A percentile compares a stretch with the other conserved stretches of the same genome.
Conservation (phyloP, 1,284 basidiomycete genomes). For the Exobasidium rhododendri region DNA sequence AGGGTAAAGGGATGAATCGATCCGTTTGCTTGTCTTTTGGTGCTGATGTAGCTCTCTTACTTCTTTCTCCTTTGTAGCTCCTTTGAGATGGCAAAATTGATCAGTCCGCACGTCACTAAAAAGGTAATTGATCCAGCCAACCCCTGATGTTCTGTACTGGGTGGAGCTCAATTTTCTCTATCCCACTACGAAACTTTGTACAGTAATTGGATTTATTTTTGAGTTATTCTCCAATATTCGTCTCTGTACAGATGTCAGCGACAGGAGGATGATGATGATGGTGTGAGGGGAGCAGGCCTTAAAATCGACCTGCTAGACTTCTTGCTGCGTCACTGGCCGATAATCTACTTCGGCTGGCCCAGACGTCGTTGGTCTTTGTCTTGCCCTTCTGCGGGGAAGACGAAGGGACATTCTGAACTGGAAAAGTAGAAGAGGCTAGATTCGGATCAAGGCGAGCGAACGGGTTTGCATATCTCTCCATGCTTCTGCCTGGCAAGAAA, state of each 20-base stretch:
- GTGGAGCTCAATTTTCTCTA: too few species aligned
- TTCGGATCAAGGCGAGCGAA: constrained; percentile 8
- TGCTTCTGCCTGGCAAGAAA: constrained; percentile 7
- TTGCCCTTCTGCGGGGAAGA: background rate
- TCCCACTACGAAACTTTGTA: too few species aligned
- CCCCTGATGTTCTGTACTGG: too few species aligned
- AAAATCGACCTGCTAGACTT: constrained; percentile 11
- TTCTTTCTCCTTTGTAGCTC: constrained; percentile 26
- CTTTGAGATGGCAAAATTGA: constrained; percentile 54
- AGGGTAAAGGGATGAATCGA: background rate
- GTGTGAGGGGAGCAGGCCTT: background rate
- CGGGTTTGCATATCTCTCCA: constrained; percentile 7
- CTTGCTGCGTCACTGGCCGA: constrained; percentile 11
- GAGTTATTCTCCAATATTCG: too few species aligned
- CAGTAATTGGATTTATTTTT: too few species aligned
- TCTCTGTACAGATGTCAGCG: too few species aligned
- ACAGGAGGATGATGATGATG: background rate
- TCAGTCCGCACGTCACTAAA: constrained; percentile 47
- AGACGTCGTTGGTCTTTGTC: background rate
- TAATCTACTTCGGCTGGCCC: constrained; percentile 6
- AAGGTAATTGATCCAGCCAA: constrained; percentile 38
- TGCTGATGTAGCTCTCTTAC: background rate
- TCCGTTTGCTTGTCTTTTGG: constrained; percentile 24
- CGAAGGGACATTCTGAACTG: background rate
- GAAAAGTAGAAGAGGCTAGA: background rate